Evolutionary conservation across 2,329 filamentous ascomycete species (phyloP).

Genomic region (Hawksworthiomyces lignivorus): DNA sequence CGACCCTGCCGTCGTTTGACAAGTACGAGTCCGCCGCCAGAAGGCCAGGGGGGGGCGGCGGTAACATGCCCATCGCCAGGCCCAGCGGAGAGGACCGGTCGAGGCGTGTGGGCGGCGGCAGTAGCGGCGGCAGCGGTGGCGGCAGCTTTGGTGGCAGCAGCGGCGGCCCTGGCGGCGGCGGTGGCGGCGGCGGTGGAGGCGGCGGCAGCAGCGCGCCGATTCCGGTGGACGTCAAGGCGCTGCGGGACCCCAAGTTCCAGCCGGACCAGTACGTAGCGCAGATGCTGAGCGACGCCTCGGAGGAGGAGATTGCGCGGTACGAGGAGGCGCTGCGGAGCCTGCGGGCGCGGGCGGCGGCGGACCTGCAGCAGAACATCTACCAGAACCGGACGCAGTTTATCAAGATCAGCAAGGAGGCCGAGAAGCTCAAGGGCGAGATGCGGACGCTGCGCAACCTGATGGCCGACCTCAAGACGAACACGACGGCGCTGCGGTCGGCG

Average conservation of each 20-base stretch:
- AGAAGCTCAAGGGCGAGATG: slow-evolving; percentile 97
- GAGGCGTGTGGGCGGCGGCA: not conserved
- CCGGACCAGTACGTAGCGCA: slow-evolving; percentile 72
- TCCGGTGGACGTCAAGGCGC: slow-evolving; percentile 64
- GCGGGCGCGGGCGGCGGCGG: slow-evolving; percentile 68
- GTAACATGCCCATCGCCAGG: slow-evolving; percentile 46
- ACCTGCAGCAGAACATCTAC: slow-evolving; percentile 91
- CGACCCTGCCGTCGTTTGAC: slow-evolving; percentile 52
- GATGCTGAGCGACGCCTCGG: slow-evolving; percentile 75
- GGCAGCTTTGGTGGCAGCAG: not conserved
- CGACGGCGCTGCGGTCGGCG: slow-evolving; percentile 54
- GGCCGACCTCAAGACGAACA: slow-evolving; percentile 80
- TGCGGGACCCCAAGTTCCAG: slow-evolving; percentile 71
- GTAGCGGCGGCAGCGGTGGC: slow-evolving; percentile 1
- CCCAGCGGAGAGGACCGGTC: slow-evolving; percentile 29
- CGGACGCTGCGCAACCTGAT: slow-evolving; percentile 81
- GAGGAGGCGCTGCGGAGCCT: slow-evolving; percentile 68
- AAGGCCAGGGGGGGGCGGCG: slow-evolving; percentile 32
- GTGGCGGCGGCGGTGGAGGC: not conserved
- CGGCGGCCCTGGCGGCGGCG: not conserved
- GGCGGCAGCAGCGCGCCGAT: slow-evolving; percentile 36
- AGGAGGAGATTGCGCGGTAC: slow-evolving; percentile 78
- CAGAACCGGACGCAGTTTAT: slow-evolving; percentile 98
- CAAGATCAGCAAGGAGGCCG: slow-evolving; percentile 97
- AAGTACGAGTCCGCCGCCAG: slow-evolving; percentile 45